Base-by-base conservation (phyloP, 306 rosid species). In the Leucaena leucocephala region DNA sequence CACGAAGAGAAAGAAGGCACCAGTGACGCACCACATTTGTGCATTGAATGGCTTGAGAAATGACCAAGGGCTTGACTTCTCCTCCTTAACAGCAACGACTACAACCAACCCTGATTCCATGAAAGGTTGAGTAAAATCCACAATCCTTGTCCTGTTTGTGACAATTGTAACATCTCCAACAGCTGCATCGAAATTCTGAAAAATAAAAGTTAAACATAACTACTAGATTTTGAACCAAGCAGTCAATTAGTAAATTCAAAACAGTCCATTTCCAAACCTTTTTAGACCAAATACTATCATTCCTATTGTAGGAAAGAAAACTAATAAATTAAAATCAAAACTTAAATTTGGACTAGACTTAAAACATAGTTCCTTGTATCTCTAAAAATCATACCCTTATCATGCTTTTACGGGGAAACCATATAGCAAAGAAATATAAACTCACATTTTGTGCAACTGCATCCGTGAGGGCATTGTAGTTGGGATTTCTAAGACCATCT, bases 71-170 rank as follows among this genome's bases (percentile, higher is more conserved):
- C 86, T 85, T 69, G 97, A 85, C 81, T 93, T 91, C 77, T 7
- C 15, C 86, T 85, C 85, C 82, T 80, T 85, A 71, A 88, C 86
- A 2, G 88, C 87, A 86, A 88, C 91, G 81, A 93, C 91, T 12
- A 93, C 90, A 46, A 91, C 86, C 16, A 93, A 93, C 77, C 97
- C 97, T 43, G 98, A 91, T 62, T 85, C 90, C 86, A 82, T 72
- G 81, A 76, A 91, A 74, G 98, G 97, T 80, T 93, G 98, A 40
- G 98, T 93, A 84, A 90, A 93, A 88, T 91, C 98, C 83, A 91
- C 97, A 54, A 84, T 74, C 82, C 85, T 91, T 44, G 97, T 93
- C 80, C 97, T 86, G 49, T 90, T 91, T 39, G 93, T 93, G 61
- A 89, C 87, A 82, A 93, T 93, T 52, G 97, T 87, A 72, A 93